These are phyloP conservation scores for Yamadazyma sp. DNA, from an alignment of 1,139 yeast genomes.

Conservation along the genomic window DNA sequence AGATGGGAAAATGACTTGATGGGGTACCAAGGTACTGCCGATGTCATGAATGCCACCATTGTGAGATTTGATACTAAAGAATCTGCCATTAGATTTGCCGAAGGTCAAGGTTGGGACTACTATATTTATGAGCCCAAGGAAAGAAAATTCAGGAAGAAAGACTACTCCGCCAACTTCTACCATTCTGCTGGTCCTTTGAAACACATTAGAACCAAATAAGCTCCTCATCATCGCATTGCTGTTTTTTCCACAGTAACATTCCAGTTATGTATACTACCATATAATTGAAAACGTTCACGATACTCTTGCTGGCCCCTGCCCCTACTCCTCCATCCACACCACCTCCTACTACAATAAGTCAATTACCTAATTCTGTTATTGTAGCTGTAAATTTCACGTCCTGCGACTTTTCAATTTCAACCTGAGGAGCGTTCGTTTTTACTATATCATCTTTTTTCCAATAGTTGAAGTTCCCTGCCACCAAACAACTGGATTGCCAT, in stretches of 20 bases:
- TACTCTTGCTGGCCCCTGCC: no score
- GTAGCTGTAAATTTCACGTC: no score
- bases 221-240: conserved; percentile 1
- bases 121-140: conserved; percentile 79
- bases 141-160: conserved; percentile 74
- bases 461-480: no score
- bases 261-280: conserved; percentile 5
- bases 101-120: conserved; percentile 84
- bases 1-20: conserved; percentile 90
- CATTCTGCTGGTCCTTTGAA: conserved; percentile 74
- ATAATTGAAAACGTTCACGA: conserved; percentile 1
- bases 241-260: not conserved
- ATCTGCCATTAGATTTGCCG: conserved; percentile 76
- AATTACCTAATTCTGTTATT: no score
- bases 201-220: conserved; percentile 77
- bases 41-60: conserved; percentile 84
- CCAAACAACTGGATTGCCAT: no score
- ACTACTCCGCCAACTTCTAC: conserved; percentile 68
- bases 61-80: conserved; percentile 75
- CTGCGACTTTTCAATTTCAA: no score
- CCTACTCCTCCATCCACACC: no score
- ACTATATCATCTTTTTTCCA: no score
- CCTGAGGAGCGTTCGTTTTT: no score
- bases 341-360: no score
- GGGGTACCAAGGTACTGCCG: conserved; percentile 82